These are phyloP conservation scores for Macadamia integrifolia DNA, from an alignment of 164 flowering plant genomes.

Conservation along the genomic window DNA sequence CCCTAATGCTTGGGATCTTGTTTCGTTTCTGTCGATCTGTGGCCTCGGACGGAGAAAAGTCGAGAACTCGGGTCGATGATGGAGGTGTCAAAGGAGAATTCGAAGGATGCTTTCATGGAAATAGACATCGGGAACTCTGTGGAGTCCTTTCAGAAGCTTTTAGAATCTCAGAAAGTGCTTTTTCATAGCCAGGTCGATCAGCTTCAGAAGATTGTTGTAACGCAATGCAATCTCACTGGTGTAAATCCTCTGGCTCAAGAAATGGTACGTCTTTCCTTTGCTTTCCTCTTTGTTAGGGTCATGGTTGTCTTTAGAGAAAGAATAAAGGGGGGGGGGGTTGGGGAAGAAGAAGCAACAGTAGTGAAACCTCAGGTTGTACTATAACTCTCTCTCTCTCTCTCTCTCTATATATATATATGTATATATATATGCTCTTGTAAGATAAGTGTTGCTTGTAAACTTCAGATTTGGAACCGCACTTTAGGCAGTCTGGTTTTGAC, in stretches of 20 bases:
- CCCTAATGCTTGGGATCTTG: constrained; percentile 2
- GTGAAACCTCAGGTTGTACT: too few species aligned
- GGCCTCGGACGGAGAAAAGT: neutral
- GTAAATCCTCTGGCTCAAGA: constrained; percentile 96
- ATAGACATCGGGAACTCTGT: constrained; percentile 39
- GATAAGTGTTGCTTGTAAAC: neutral
- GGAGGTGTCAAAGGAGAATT: constrained; percentile 40
- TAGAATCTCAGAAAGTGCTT: constrained; percentile 67
- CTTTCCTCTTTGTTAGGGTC: neutral
- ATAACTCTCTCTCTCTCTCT: neutral
- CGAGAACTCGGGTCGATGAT: constrained; percentile 13
- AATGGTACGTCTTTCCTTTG: constrained; percentile 49
- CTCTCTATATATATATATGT: too few species aligned
- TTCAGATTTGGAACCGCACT: neutral
- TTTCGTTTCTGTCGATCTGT: constrained; percentile 2
- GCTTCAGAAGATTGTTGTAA: constrained; percentile 57
- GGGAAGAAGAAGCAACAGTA: too few species aligned
- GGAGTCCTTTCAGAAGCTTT: constrained; percentile 43
- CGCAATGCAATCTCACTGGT: constrained; percentile 89
- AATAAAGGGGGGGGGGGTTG: too few species aligned
- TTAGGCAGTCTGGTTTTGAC: too few species aligned
- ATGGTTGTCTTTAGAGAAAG: neutral
- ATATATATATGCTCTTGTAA: neutral
- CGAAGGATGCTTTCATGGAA: constrained; percentile 20
- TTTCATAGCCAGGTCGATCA: constrained; percentile 74